Conservation (phyloP, 345 rosid species). For the Arabis alpina region DNA sequence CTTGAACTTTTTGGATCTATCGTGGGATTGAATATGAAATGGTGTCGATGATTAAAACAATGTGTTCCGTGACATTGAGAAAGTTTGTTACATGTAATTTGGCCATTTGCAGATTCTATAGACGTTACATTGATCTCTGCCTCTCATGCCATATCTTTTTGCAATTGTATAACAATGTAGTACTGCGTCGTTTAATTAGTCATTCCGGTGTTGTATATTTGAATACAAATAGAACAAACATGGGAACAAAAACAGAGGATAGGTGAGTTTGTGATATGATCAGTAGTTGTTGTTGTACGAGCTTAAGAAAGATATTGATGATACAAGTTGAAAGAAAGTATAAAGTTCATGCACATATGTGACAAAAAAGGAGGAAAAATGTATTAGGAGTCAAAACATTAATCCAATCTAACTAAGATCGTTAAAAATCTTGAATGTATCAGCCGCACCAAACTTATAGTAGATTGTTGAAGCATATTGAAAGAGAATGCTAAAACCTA, state of each 20-base stretch:
- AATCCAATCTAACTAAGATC: conserved; percentile 51
- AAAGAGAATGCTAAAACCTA: conserved; percentile 41
- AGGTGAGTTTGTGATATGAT: too few relatives aligned
- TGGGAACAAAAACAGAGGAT: conserved; percentile 4
- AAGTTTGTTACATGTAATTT: background rate
- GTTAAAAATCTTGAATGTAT: conserved; percentile 70
- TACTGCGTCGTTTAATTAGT: background rate
- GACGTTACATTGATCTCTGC: conserved; percentile 4
- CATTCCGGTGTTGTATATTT: background rate
- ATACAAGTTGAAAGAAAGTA: too few relatives aligned
- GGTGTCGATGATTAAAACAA: too few relatives aligned
- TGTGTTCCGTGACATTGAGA: conserved; percentile 4
- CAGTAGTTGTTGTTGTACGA: too few relatives aligned
- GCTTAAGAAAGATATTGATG: too few relatives aligned
- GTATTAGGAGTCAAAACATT: background rate
- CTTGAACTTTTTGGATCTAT: too few relatives aligned
- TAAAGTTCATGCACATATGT: background rate
- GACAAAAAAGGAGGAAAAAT: conserved; percentile 8
- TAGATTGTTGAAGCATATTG: background rate
- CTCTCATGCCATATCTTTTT: background rate
- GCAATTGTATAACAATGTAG: too few relatives aligned
- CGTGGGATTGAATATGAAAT: too few relatives aligned
- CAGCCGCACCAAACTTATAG: conserved; percentile 66
- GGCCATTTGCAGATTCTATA: background rate
- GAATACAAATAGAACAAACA: background rate